Base-by-base conservation (phyloP, 345 rosid genomes). In the Camelina sativa region DNA sequence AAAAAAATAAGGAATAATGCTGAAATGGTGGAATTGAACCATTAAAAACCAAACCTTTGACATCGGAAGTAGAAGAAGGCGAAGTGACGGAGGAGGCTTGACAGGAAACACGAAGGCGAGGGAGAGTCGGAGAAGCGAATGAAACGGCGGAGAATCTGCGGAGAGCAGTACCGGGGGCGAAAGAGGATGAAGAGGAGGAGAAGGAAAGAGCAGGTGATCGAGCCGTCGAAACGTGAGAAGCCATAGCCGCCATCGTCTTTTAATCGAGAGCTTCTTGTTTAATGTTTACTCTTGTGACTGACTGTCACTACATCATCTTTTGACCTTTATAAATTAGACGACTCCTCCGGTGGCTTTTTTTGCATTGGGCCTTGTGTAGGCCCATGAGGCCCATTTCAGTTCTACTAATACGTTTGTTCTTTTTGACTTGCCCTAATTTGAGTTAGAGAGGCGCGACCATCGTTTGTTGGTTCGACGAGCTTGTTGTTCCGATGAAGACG, bases 211-310 rank as follows among this genome's bases (percentile, higher is more conserved):
- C 71, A 30, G 69, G 81, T 2, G 89, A 82, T 65, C 85, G 82
- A 55, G 70, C 37, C 22, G 73, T 57, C 4, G 72, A 71, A 44
- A 71, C 68, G 76, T 80, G 86, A 75, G 80, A 80, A 55, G 88
- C 76, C 65, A 90, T 80, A 83, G 95, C 89, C 84, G 93, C 89
- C 96, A 91, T 89, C 83, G 92, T 87, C 96, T 53, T 53, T 17
- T 7, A n/a, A 19, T 17, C 38, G 16, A 53, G 16, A 25, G 28
- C 28, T 25, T 25, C 8, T 8, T 6, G 60, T 25, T 55, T 23
- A 23, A 23, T 23, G 25, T 23, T 15, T 54, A 57, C 51, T 75
- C 69, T 60, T 13, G 17, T 17, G 17, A 17, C 17, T 13, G 7
- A 58, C n/a, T 67, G 67, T 37, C 67, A 75, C 62, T 38, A 9